Evolutionary conservation across 164 flowering plant genomes (phyloP).

Genomic region (grape (Vitis vinifera)): ASM3070453v1 NC_081820.1:6921001-6921500

Average conservation of each 20-base stretch:
- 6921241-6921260: background rate
- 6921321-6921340: too few relatives aligned
- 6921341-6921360: too few relatives aligned
- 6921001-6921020: conserved; percentile 8
- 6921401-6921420: too few relatives aligned
- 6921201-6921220: background rate
- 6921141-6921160: conserved; percentile 8
- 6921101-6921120: background rate
- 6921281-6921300: background rate
- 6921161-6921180: conserved; percentile 4
- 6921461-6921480: too few relatives aligned
- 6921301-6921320: background rate
- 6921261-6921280: background rate
- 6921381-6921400: too few relatives aligned
- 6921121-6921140: background rate
- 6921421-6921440: too few relatives aligned
- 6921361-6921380: too few relatives aligned
- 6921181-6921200: background rate
- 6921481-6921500: too few relatives aligned
- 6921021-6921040: background rate
- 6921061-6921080: conserved; percentile 6
- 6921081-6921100: conserved; percentile 4
- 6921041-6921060: background rate
- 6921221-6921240: conserved; percentile 15
- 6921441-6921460: too few relatives aligned